Evolutionary conservation across 2,329 filamentous ascomycete species (phyloP).

Genomic region (Stenocarpella maydis): DNA sequence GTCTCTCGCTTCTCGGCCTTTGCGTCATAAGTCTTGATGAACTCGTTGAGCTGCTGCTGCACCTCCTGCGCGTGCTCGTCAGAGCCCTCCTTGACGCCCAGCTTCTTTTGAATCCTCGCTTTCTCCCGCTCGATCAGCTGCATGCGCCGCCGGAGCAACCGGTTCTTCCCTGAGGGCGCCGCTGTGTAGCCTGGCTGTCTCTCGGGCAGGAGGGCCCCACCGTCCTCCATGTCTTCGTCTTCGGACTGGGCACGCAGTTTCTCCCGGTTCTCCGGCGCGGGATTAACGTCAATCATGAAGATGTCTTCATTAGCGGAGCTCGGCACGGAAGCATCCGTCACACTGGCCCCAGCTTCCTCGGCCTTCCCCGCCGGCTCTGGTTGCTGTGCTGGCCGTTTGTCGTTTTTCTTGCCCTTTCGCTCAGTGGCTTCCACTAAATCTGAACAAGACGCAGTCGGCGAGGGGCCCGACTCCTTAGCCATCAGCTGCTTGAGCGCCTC

Average conservation of each 20-base stretch:
- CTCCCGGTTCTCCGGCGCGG: slow-evolving; percentile 37
- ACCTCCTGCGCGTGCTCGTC: slow-evolving; percentile 39
- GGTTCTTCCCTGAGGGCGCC: slow-evolving; percentile 38
- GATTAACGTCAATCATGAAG: slow-evolving; percentile 41
- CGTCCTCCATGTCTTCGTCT: slow-evolving; percentile 30
- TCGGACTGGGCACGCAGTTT: slow-evolving; percentile 24
- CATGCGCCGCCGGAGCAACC: slow-evolving; percentile 41
- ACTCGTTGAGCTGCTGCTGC: slow-evolving; percentile 39
- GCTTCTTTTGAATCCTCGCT: slow-evolving; percentile 38
- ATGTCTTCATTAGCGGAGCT: slow-evolving; percentile 27
- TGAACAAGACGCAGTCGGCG: not conserved
- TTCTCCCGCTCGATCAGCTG: slow-evolving; percentile 42
- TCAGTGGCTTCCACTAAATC: not conserved
- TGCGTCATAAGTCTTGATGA: slow-evolving; percentile 37
- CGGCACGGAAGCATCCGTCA: slow-evolving; percentile 16
- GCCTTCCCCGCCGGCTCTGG: slow-evolving; percentile 35
- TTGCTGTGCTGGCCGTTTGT: slow-evolving; percentile 29
- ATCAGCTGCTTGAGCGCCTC: slow-evolving; percentile 25
- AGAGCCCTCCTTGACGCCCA: slow-evolving; percentile 38
- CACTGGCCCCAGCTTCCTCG: not conserved
- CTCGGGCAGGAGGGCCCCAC: slow-evolving; percentile 21
- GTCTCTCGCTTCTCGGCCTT: slow-evolving; percentile 39
- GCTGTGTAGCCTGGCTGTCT: slow-evolving; percentile 26
- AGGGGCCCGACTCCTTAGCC: not conserved
- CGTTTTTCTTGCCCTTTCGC: slow-evolving; percentile 33